Evolutionary conservation across 345 rosid species (phyloP), one percentile per base, ranked within the genome.

Genomic region (Pugionium dolabratum): DNA sequence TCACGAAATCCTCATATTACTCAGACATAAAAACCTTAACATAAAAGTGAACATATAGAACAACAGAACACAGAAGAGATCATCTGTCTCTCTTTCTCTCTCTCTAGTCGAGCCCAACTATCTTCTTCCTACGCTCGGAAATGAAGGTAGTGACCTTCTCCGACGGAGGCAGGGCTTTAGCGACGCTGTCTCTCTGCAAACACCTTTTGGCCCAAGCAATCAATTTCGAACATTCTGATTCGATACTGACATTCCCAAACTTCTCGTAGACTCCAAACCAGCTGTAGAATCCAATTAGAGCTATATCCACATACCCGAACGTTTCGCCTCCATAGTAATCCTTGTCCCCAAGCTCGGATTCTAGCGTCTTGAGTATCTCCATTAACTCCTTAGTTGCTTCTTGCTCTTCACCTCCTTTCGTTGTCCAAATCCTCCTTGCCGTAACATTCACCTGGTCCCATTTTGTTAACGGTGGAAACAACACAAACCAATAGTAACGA

Each of bases 261-360:
- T 69, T 69, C 9, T 69, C 40, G 9, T 69, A 69, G 8, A 5
- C 52, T 25, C 4, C 36, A 27, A 59, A 69, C 73, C 73, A 68
- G 37, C 59, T 11, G 8, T 58, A 40, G 35, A 58, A 68, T 0
- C 65, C 73, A 4, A 68, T 58, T 4, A 68, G 50, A 26, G 65
- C 65, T 27, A 68, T 68, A n/a, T 68, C 73, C 8, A 68, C 73
- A 40, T 47, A 68, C 6, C 72, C 72, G 1, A 68, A 68, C 7
- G 55, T 46, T 3, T 68, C 43, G 4, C 48, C 72, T 37, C 72
- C 72, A 18, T 57, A 69, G 59, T 50, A 69, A 2, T 0, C 1
- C 2, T 50, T 59, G 44, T 69, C 73, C 59, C 59, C 73, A 57
- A 68, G 59, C 54, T 68, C 66, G 2, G 49, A 18, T 8, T 68